Percentiles rank a stretch among this genome's conserved stretches.
Conservation (phyloP, 768 basidiomycete species). For the Thelephora ganbajun region DNA sequence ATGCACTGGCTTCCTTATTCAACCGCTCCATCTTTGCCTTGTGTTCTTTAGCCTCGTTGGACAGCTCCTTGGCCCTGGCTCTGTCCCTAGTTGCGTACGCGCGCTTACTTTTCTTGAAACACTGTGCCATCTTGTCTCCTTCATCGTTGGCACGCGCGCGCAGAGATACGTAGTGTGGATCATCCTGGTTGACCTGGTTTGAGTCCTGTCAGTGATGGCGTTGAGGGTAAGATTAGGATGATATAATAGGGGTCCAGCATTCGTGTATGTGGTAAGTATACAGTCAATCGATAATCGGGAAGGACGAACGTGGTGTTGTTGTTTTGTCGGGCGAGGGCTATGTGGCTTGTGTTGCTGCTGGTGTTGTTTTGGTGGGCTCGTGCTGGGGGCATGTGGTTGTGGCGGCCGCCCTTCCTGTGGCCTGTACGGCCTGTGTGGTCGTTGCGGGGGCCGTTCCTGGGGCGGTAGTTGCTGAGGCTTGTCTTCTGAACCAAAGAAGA, state of each 20-base stretch:
- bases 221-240: too few species aligned
- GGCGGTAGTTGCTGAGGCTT: too few species aligned
- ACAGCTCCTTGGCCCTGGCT: slow-evolving; percentile 69
- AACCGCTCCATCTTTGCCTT: slow-evolving; percentile 63
- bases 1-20: slow-evolving; percentile 72
- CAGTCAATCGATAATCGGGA: not conserved
- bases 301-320: not conserved
- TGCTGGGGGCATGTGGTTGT: too few species aligned
- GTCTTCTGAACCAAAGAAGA: too few species aligned
- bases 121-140: slow-evolving; percentile 64
- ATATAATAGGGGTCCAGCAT: too few species aligned
- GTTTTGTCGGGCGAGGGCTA: not conserved
- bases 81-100: slow-evolving; percentile 67
- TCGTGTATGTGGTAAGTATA: too few species aligned
- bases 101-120: slow-evolving; percentile 58
- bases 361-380: not conserved
- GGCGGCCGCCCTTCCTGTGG: too few species aligned
- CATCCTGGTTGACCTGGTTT: slow-evolving; percentile 51
- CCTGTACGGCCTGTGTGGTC: too few species aligned
- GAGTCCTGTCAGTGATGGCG: slow-evolving; percentile 25
- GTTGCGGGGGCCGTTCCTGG: too few species aligned
- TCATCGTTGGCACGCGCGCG: slow-evolving; percentile 66
- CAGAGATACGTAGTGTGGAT: slow-evolving; percentile 54
- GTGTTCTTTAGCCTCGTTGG: slow-evolving; percentile 68
- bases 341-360: not conserved